Conservation (phyloP, 1,139 yeast species). For the Suhomyces maxii region DNA sequence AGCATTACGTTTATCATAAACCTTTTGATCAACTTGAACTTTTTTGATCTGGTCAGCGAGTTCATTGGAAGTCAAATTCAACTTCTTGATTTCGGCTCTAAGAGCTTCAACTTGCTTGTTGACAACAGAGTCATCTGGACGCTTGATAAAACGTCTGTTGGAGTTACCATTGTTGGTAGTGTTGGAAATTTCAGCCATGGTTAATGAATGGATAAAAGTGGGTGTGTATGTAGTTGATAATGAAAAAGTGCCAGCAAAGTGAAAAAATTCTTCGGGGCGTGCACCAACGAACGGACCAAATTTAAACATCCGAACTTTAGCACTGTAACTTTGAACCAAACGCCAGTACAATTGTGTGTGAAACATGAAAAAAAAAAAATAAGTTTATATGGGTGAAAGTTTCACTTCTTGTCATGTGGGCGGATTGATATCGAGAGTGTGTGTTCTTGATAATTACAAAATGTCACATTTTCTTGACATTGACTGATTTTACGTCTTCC, state of each 20-base stretch:
- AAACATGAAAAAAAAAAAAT: neutral
- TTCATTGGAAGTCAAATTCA: constrained; percentile 53
- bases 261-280: constrained; percentile 14
- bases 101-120: constrained; percentile 62
- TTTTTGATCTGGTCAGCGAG: constrained; percentile 45
- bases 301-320: no score
- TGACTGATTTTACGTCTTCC: no score
- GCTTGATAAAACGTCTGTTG: constrained; percentile 58
- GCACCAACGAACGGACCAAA: neutral
- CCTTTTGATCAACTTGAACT: constrained; percentile 43
- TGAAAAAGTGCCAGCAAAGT: constrained; percentile 12
- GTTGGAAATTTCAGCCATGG: constrained; percentile 13
- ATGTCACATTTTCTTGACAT: no score
- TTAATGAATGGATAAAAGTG: neutral
- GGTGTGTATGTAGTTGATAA: constrained; percentile 2
- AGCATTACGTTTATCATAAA: constrained; percentile 57
- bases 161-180: constrained; percentile 16
- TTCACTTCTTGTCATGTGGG: no score
- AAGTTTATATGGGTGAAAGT: no score
- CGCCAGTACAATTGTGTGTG: neutral
- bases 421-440: no score
- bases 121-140: constrained; percentile 69
- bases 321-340: no score
- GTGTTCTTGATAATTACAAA: no score
- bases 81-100: constrained; percentile 67